phyloP scores from a whole-genome alignment of 2,329 filamentous ascomycete genomes.

The Myriosclerotinia duriaeana region DNA sequence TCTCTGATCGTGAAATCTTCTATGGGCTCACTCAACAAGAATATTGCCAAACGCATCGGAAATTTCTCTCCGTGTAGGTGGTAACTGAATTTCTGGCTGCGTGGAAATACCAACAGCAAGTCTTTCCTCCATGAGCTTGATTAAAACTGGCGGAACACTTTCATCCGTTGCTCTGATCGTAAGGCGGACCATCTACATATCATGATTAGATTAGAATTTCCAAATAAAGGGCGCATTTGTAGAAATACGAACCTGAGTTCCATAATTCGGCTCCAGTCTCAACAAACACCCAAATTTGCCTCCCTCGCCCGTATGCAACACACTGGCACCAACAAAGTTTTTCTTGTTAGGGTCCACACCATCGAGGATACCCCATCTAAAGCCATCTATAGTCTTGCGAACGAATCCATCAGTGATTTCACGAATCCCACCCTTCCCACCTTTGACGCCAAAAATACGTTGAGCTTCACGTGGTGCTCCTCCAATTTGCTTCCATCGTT shows the following conservation, averaged over 20 bases:
- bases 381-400: slow-evolving; percentile 72
- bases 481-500: slow-evolving; percentile 98
- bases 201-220: neutral
- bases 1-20: neutral
- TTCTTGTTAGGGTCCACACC: slow-evolving; percentile 88
- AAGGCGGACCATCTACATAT: slow-evolving; percentile 81
- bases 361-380: slow-evolving; percentile 83
- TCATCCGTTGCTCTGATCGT: slow-evolving; percentile 95
- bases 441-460: slow-evolving; percentile 71
- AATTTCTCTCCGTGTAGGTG: slow-evolving; percentile 38
- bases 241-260: slow-evolving; percentile 69
- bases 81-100: slow-evolving; percentile 29
- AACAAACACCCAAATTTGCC: slow-evolving; percentile 95
- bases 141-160: slow-evolving; percentile 72
- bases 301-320: slow-evolving; percentile 74
- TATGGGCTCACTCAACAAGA: slow-evolving; percentile 28
- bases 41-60: slow-evolving; percentile 40
- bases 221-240: neutral
- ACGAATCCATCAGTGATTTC: slow-evolving; percentile 72
- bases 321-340: slow-evolving; percentile 91
- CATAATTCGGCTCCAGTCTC: slow-evolving; percentile 91
- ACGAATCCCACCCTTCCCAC: slow-evolving; percentile 54
- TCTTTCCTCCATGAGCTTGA: slow-evolving; percentile 85
- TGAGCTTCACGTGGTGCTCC: slow-evolving; percentile 84
- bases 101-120: slow-evolving; percentile 55